A percentile compares a stretch with the other conserved stretches of the same genome.
Conservation (phyloP, 148 eudicot genomes). For the Silene conica region DNA sequence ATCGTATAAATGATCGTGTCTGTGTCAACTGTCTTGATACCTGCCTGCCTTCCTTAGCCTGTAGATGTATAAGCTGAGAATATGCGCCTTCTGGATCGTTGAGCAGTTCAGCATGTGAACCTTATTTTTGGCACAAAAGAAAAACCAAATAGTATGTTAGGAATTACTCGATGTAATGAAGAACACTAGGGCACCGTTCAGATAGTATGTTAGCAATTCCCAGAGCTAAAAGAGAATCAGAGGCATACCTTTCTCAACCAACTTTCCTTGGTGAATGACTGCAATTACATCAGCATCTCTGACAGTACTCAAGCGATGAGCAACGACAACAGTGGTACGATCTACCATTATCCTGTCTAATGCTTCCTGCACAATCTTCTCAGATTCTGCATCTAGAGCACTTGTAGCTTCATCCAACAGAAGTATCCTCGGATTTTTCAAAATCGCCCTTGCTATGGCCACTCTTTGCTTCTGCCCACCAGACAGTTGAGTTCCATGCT, state of each 20-base stretch:
- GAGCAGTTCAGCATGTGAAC: constrained; percentile 60
- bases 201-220: too few relatives aligned
- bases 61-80: constrained; percentile 67
- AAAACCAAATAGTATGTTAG: background rate
- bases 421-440: constrained; percentile 64
- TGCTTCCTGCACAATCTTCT: constrained; percentile 73
- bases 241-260: constrained; percentile 68
- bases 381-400: constrained; percentile 82
- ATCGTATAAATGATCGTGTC: constrained; percentile 37
- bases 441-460: constrained; percentile 76
- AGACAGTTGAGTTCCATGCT: constrained; percentile 71
- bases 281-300: constrained; percentile 77
- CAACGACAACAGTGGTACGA: constrained; percentile 71
- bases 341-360: constrained; percentile 67
- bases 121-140: constrained; percentile 27
- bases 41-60: constrained; percentile 19
- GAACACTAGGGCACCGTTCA: background rate
- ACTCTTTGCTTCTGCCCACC: constrained; percentile 88
- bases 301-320: constrained; percentile 76
- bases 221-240: background rate
- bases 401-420: constrained; percentile 89
- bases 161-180: background rate
- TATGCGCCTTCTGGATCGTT: constrained; percentile 81
- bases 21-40: constrained; percentile 43
- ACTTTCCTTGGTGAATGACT: constrained; percentile 66